Percentiles rank a stretch among this genome's conserved stretches.
These are phyloP conservation scores for Mortierella sp. DNA, from an alignment of 371 early-diverging fungal genomes.

Conservation along the genomic window DNA sequence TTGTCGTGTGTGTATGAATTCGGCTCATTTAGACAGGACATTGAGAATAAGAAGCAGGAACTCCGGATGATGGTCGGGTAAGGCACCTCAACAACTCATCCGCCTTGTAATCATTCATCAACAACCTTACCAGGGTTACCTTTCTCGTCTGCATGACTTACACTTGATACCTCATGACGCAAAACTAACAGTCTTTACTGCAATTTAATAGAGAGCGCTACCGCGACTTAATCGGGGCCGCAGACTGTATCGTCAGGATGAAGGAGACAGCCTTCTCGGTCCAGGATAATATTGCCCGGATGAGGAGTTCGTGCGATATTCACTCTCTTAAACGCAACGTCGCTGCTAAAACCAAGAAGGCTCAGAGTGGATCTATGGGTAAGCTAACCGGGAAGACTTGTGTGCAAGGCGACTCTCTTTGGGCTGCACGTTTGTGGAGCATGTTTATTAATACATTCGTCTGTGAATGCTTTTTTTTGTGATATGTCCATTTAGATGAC, in stretches of 20 bases:
- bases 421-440: too few species aligned
- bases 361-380: conserved; percentile 61
- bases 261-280: conserved; percentile 70
- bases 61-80: conserved; percentile 92
- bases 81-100: conserved; percentile 20
- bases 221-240: conserved; percentile 86
- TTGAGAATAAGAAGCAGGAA: conserved; percentile 86
- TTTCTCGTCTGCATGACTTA: background rate
- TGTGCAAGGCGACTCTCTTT: background rate
- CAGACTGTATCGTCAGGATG: conserved; percentile 87
- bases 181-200: background rate
- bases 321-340: conserved; percentile 64
- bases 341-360: conserved; percentile 54
- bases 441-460: background rate
- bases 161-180: background rate
- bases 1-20: background rate
- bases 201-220: conserved; percentile 79
- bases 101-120: background rate
- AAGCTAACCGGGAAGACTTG: background rate
- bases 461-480: background rate
- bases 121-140: background rate
- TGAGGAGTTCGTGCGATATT: conserved; percentile 74
- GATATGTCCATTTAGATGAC: conserved; percentile 59
- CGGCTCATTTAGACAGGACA: conserved; percentile 66
- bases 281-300: conserved; percentile 69